Evolutionary conservation across 2,329 filamentous ascomycete species (phyloP), one percentile per base, ranked within the genome.

Genomic region (Fusarium odoratissimum): DNA sequence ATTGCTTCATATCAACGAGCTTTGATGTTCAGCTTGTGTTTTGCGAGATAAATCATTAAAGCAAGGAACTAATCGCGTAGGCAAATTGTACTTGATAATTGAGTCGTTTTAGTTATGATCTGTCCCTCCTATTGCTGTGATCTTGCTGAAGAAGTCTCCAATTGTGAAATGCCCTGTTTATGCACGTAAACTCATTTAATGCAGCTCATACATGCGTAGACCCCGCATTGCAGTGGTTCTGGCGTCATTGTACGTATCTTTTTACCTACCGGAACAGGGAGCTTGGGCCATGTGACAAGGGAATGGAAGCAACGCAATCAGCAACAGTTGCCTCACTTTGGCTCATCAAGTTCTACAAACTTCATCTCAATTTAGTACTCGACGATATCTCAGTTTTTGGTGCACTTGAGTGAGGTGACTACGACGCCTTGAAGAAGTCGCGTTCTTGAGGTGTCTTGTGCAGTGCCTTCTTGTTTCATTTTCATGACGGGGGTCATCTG

Each of bases 11-110:
- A 59, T 61, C n/a, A 64, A 25, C 25, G 51, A 67, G 55, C 44
- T 57, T 54, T 54, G 52, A 49, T 28, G 45, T 60, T 58, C 23
- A 54, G 64, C 45, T 42, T 42, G 33, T 72, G 28, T 56, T 60
- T 66, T 65, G 46, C 69, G 58, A 66, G 55, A 73, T 48, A 64
- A 48, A 49, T 72, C 46, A 54, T 60, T 60, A 48, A 56, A 64
- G 60, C 63, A 69, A 48, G 62, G 67, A 59, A 77, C 76, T 77
- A 77, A 77, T 77, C 63, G 66, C 69, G 69, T 76, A 77, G 76
- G 76, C 73, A 72, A 73, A 67, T 51, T 70, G 69, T 63, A 68
- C 54, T 67, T 64, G 67, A 73, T 68, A 68, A 68, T 68, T 63
- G 17, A 68, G 49, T 68, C 48, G 23, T 73, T 68, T 61, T 61